phyloP scores from a whole-genome alignment of 192 early-diverging fungal genomes.

The Jimgerdemannia lactiflua region DNA sequence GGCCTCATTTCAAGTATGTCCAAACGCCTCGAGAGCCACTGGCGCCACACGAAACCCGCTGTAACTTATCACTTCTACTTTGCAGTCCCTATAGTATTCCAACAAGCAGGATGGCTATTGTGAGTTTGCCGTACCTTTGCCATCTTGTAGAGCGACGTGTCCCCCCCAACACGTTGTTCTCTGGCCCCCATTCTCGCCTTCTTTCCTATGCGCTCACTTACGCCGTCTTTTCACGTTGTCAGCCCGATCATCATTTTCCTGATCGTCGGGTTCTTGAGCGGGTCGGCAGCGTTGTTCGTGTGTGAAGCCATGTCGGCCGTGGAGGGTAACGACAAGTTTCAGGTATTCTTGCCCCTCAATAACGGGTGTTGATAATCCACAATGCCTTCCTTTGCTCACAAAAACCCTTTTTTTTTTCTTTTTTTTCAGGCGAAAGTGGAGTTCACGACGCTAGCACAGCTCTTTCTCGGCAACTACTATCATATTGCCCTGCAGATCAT shows the following conservation, averaged over 20 bases:
- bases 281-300: slow-evolving; percentile 62
- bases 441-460: slow-evolving; percentile 65
- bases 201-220: not conserved
- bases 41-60: not conserved
- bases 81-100: slow-evolving; percentile 51
- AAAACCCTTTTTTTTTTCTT: slow-evolving; percentile 17
- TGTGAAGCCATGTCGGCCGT: slow-evolving; percentile 67
- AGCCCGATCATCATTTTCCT: slow-evolving; percentile 57
- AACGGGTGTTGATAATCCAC: too few species aligned
- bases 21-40: not conserved
- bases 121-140: too few species aligned
- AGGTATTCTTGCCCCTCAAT: slow-evolving; percentile 40
- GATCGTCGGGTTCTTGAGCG: slow-evolving; percentile 56
- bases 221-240: not conserved
- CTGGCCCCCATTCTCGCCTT: not conserved
- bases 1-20: slow-evolving; percentile 29
- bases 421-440: slow-evolving; percentile 67
- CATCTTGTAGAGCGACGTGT: too few species aligned
- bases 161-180: too few species aligned
- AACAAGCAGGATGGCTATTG: slow-evolving; percentile 52
- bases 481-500: slow-evolving; percentile 60
- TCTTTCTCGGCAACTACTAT: slow-evolving; percentile 59
- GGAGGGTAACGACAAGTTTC: slow-evolving; percentile 68
- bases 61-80: not conserved
- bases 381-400: too few species aligned